A percentile compares a stretch with the other conserved stretches of the same genome.
These are phyloP conservation scores for Aspergillus jensenii DNA, from an alignment of 2,329 filamentous ascomycete species.

Conservation along the genomic window DNA sequence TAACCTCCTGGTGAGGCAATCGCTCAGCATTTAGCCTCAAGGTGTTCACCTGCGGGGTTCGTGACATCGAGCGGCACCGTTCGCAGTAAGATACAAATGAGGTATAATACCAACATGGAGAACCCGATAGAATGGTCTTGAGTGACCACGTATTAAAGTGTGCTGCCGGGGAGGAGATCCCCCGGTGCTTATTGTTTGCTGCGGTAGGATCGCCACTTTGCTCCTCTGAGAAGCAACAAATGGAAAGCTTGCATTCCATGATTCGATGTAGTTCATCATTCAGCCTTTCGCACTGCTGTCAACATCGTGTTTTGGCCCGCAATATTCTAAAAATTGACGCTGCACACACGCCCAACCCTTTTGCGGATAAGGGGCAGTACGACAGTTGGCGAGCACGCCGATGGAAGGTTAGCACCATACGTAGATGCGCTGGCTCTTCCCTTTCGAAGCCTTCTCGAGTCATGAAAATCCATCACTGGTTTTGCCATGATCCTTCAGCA, in stretches of 20 bases:
- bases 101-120: background rate
- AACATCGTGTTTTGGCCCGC: too few relatives aligned
- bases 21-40: background rate
- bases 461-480: background rate
- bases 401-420: background rate
- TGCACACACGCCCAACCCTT: background rate
- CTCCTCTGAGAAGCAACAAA: background rate
- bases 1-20: background rate
- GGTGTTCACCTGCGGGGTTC: background rate
- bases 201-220: background rate
- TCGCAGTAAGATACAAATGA: background rate
- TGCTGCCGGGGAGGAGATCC: background rate
- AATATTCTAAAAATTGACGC: too few relatives aligned
- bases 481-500: background rate
- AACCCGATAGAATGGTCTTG: background rate
- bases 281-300: too few relatives aligned
- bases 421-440: background rate
- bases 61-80: background rate
- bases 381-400: background rate
- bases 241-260: background rate
- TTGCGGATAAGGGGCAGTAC: background rate
- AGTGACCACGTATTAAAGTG: background rate
- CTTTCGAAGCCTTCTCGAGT: background rate
- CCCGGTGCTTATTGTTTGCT: background rate
- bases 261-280: background rate